These are phyloP conservation scores for Trichoderma virens DNA, from an alignment of 495 filamentous ascomycete genomes.

Conservation along the genomic window DNA sequence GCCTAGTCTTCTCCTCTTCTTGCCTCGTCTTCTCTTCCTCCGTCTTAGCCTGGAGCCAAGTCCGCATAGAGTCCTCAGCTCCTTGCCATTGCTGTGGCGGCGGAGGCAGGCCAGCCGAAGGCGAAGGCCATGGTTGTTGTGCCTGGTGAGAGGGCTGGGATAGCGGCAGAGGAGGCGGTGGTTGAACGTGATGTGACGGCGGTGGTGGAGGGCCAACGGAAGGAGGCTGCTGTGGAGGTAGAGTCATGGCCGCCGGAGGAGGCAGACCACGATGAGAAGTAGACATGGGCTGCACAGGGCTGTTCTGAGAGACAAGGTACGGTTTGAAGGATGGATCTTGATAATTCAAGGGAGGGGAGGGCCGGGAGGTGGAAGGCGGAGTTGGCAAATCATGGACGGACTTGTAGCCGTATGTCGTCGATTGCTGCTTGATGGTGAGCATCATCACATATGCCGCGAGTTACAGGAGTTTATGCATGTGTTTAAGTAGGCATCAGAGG, in stretches of 20 bases:
- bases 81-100: conserved; percentile 66
- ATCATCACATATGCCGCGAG: conserved; percentile 35
- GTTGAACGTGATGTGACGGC: conserved; percentile 28
- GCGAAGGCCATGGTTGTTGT: conserved; percentile 18
- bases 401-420: conserved; percentile 53
- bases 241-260: conserved; percentile 63
- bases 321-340: conserved; percentile 40
- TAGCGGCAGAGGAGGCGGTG: conserved; percentile 22
- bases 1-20: conserved; percentile 82
- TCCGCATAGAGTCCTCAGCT: conserved; percentile 71
- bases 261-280: conserved; percentile 70
- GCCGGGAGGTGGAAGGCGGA: conserved; percentile 50
- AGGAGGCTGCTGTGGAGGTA: conserved; percentile 40
- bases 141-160: conserved; percentile 13
- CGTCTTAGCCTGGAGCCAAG: conserved; percentile 72
- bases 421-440: conserved; percentile 63
- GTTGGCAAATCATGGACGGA: conserved; percentile 63
- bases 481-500: conserved; percentile 17
- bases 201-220: conserved; percentile 22
- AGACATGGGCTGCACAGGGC: conserved; percentile 47
- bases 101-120: conserved; percentile 53
- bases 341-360: conserved; percentile 49
- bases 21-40: conserved; percentile 80
- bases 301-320: neutral
- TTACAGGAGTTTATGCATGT: conserved; percentile 17